Evolutionary conservation across 441 rosid genomes (phyloP).

Genomic region (Erodium chrysanthum): DNA sequence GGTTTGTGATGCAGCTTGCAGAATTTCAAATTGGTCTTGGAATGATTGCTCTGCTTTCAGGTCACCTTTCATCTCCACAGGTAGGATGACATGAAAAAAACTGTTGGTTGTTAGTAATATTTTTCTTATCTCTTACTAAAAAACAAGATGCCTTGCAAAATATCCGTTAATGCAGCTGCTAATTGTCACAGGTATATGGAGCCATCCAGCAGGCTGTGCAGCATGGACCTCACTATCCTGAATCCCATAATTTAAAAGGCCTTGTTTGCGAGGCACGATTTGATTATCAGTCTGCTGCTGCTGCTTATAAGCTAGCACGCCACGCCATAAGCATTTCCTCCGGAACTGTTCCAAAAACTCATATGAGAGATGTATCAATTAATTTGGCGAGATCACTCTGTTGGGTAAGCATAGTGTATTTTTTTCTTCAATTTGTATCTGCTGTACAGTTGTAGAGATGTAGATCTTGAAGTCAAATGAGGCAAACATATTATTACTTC

Average conservation of each 20-base stretch:
- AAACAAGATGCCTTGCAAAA: neutral
- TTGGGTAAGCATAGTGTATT: conserved; percentile 38
- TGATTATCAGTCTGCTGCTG: conserved; percentile 51
- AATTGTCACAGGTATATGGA: conserved; percentile 59
- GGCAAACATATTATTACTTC: neutral
- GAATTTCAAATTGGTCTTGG: conserved; percentile 91
- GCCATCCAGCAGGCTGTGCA: conserved; percentile 85
- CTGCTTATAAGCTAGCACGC: conserved; percentile 60
- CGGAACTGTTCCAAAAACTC: conserved; percentile 31
- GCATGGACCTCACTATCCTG: conserved; percentile 66
- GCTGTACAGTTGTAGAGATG: neutral
- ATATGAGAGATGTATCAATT: conserved; percentile 43
- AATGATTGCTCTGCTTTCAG: conserved; percentile 64
- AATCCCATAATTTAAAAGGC: conserved; percentile 78
- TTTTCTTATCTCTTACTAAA: neutral
- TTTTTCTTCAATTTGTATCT: conserved; percentile 8
- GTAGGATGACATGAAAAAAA: conserved; percentile 29
- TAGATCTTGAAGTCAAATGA: neutral
- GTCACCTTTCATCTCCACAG: conserved; percentile 72
- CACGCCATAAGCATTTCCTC: conserved; percentile 39
- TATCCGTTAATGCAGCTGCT: conserved; percentile 15
- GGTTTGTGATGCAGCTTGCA: conserved; percentile 50
- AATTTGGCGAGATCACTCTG: conserved; percentile 79
- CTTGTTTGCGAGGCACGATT: conserved; percentile 68
- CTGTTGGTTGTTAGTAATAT: neutral